Evolutionary conservation across 2,329 filamentous ascomycete species (phyloP), one percentile per base, ranked within the genome.

Genomic region (Dryadomyces quercus-mongolicae): DNA sequence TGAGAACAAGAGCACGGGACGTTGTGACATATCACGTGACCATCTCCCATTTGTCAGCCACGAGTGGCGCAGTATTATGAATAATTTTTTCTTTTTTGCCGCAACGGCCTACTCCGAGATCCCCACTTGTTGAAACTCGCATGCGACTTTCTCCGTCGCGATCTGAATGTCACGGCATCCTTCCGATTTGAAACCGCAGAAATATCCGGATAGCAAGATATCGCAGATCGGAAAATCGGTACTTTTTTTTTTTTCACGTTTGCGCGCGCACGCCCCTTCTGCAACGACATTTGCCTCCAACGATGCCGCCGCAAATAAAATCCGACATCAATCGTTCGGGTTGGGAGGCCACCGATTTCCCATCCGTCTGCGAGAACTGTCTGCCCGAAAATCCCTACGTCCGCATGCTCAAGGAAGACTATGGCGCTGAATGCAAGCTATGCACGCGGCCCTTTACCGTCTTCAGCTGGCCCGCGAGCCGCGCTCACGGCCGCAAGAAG

Each of bases 331-430:
- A 97, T 72, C 82, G 93, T 53, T 93, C 90, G 18, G 93, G 93
- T 56, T 96, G 91, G 90, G 93, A 98, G 71, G 86, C 89, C 36
- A 93, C 88, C 50, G 88, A 93, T 69, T 90, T 93, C 64, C 88
- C 88, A 9, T 91, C 86, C 2, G 86, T 93, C 38, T 93, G 82
- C 74, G 93, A 98, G 71, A 90, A 84, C 65, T 98, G 93, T 68
- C 80, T 98, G 2, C 91, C 92, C 16, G 91, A 95, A 58, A 97
- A 97, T 64, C 92, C 92, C 2, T 98, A 95, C 65, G 93, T 98
- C 46, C 93, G 97, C 71, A 97, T 98, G 91, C 77, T 98, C 57
- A 98, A 98, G 71, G 90, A 97, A 66, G 92, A 98, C 68, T 84
- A 94, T 64, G 93, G 90, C 63, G 88, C 86, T 55, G 86, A 91